A percentile compares a stretch with the other conserved stretches of the same genome.
These are phyloP conservation scores for Forsythia viridissima DNA, from an alignment of 257 asterid genomes.

Conservation along the genomic window DNA sequence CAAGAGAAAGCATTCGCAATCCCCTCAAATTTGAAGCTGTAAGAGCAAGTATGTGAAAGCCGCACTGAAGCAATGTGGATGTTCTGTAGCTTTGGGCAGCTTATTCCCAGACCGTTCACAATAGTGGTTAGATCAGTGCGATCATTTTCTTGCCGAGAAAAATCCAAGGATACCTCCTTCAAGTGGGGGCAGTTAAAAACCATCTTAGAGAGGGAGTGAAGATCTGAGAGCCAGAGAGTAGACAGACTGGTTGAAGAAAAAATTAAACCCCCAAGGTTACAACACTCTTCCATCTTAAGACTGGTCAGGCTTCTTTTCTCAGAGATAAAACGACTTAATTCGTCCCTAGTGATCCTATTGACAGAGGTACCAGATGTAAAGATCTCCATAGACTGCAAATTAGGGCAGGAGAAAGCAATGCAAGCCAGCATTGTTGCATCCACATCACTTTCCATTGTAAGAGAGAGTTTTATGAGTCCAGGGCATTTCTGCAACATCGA, in stretches of 20 bases:
- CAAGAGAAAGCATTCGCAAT: slow-evolving; percentile 89
- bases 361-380: neutral
- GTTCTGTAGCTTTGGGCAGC: slow-evolving; percentile 61
- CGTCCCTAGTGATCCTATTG: slow-evolving; percentile 90
- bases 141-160: too few species aligned
- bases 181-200: too few species aligned
- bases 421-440: too few species aligned
- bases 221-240: slow-evolving; percentile 17
- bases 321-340: slow-evolving; percentile 74
- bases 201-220: too few species aligned
- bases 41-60: too few species aligned
- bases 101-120: slow-evolving; percentile 73
- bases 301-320: slow-evolving; percentile 73
- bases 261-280: slow-evolving; percentile 62
- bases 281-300: slow-evolving; percentile 94
- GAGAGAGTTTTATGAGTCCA: too few species aligned
- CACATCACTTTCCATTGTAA: too few species aligned
- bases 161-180: too few species aligned
- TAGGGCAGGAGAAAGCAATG: too few species aligned
- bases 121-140: slow-evolving; percentile 54
- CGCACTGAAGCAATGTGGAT: too few species aligned
- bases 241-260: slow-evolving; percentile 69
- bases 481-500: too few species aligned
- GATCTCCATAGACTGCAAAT: too few species aligned
- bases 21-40: neutral